Conservation (phyloP, 192 early-diverging fungal genomes). For the Entophlyctis luteolus region DNA sequence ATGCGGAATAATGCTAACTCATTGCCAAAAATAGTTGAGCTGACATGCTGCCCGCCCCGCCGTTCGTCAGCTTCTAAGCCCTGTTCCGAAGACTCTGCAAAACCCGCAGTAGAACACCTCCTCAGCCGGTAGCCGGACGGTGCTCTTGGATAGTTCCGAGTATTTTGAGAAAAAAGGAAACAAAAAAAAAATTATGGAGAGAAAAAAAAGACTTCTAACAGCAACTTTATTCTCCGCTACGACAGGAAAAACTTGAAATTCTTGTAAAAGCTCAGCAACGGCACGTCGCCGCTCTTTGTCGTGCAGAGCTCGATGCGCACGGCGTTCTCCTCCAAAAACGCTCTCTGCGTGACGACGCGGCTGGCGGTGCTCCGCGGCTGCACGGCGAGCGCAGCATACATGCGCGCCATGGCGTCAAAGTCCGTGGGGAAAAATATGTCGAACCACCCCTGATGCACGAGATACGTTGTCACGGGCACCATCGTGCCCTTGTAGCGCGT, state of each 20-base stretch:
- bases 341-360: constrained; percentile 64
- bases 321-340: constrained; percentile 75
- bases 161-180: too few relatives aligned
- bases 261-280: constrained; percentile 92
- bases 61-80: too few relatives aligned
- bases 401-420: constrained; percentile 75
- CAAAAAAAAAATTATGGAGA: too few relatives aligned
- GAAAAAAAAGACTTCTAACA: too few relatives aligned
- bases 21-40: too few relatives aligned
- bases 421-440: constrained; percentile 99
- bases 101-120: too few relatives aligned
- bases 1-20: too few relatives aligned
- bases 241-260: constrained; percentile 54
- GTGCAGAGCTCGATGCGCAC: constrained; percentile 64
- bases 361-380: constrained; percentile 27
- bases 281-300: constrained; percentile 87
- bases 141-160: too few relatives aligned
- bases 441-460: constrained; percentile 97
- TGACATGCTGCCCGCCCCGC: too few relatives aligned
- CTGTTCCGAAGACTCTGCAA: too few relatives aligned
- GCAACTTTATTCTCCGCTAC: background rate
- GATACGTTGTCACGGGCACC: constrained; percentile 92
- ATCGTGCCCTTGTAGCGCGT: constrained; percentile 83
- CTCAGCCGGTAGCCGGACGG: too few relatives aligned
- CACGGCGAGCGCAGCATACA: constrained; percentile 54